A percentile compares a stretch with the other conserved stretches of the same genome.
Conservation (phyloP, 441 rosid genomes). For the Lepidium campestre region DNA sequence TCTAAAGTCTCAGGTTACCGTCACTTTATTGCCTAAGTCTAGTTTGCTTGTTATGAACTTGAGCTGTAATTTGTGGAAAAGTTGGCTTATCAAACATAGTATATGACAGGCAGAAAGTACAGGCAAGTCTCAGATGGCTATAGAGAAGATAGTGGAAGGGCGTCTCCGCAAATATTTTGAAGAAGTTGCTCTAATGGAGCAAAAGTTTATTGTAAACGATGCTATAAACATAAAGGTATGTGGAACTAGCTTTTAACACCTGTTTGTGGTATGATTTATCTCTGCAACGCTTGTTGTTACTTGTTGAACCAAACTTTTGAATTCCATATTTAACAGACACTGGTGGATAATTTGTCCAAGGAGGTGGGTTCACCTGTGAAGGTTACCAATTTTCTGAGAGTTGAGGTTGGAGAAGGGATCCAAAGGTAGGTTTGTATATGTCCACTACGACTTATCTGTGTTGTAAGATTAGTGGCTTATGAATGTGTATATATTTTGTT, state of each 20-base stretch:
- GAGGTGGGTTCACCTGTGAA: conserved; percentile 78
- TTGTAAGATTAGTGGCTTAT: not conserved
- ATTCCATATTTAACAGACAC: conserved; percentile 38
- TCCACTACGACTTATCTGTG: not conserved
- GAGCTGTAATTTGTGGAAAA: not conserved
- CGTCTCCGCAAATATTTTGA: conserved; percentile 85
- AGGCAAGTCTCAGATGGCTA: conserved; percentile 68
- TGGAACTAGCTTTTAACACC: not conserved
- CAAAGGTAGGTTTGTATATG: conserved; percentile 44
- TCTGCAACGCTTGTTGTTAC: not conserved
- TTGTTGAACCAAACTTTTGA: not conserved
- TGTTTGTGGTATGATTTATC: not conserved
- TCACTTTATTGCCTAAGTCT: not conserved
- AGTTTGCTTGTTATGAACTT: not conserved
- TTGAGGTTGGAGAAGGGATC: conserved; percentile 97
- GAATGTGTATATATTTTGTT: not conserved
- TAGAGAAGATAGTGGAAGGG: conserved; percentile 96
- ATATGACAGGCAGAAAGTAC: conserved; percentile 77
- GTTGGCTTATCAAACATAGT: conserved; percentile 4
- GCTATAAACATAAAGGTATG: conserved; percentile 60
- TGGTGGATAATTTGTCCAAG: conserved; percentile 58
- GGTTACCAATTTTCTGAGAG: conserved; percentile 74
- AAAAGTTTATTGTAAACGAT: conserved; percentile 72
- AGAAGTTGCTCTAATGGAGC: conserved; percentile 89
- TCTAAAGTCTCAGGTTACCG: conserved; percentile 77